Conservation (phyloP, 1,139 yeast species). For the Sugiyamaella xylanicola region DNA sequence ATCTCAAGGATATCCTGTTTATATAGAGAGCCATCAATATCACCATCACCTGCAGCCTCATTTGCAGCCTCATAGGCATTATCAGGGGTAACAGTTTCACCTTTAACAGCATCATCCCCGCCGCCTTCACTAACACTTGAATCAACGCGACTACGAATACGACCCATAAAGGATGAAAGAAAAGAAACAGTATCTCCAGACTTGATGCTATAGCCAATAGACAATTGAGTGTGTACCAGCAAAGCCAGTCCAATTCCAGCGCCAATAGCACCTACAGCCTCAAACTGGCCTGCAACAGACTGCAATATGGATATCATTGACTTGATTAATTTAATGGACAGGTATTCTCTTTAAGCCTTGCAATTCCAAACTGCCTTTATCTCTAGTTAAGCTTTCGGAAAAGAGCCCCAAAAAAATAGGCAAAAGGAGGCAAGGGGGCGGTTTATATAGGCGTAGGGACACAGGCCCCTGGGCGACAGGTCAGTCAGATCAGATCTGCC, state of each 20-base stretch:
- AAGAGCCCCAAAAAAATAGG: background rate
- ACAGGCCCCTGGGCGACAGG: too few species aligned
- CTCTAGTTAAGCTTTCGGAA: too few species aligned
- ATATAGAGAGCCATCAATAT: too few species aligned
- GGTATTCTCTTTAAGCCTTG: background rate
- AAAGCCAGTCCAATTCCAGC: background rate
- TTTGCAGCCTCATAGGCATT: too few species aligned
- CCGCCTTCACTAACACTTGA: too few species aligned
- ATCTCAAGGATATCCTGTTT: slow-evolving; percentile 30
- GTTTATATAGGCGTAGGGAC: too few species aligned
- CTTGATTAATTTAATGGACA: too few species aligned
- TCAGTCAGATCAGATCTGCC: too few species aligned
- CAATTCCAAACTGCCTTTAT: background rate
- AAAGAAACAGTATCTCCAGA: background rate
- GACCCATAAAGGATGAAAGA: background rate
- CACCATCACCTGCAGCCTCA: too few species aligned
- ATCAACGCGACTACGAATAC: too few species aligned
- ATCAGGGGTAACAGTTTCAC: too few species aligned
- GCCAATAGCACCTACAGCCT: background rate
- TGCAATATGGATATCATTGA: background rate
- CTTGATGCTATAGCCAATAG: background rate
- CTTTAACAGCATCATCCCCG: too few species aligned
- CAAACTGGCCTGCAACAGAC: background rate
- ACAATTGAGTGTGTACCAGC: background rate
- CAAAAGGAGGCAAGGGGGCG: background rate